Evolutionary conservation across 2,329 filamentous ascomycete species (phyloP), one percentile per base, ranked within the genome.

Genomic region (Tolypocladium guangdongense): DNA sequence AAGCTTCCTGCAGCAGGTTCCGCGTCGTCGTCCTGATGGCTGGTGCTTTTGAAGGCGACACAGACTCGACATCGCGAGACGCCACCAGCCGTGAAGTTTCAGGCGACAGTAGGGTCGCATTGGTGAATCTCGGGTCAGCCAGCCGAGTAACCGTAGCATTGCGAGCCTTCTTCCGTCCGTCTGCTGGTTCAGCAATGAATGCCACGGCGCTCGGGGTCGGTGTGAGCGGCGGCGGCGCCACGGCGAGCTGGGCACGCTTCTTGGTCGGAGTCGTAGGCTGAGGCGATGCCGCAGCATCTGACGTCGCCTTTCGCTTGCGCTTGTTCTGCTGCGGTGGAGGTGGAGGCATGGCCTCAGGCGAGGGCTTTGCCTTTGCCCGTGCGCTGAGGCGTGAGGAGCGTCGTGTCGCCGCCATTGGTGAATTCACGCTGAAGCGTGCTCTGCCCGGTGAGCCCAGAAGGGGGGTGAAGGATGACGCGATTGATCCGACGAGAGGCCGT

Each of bases 1-100:
- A 82, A 4, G 90, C 92, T 62, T 90, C 79, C 43, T 87, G 77
- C 2, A 97, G 78, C 18, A 96, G 70, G 50, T 80, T 88, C 20
- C 79, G 80, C 6, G 85, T 88, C n/a, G 86, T 87, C 1, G 78
- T 78, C 18, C 52, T 61, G 7, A 38, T 52, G 10, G 57, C 57
- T 4, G 59, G 59, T 58, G 54, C 63, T 62, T 71, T 80, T 58
- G 70, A 76, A 62, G 69, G 78, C 58, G 68, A 81, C 61, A 64
- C 71, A 37, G 58, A 71, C 66, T 67, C 68, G 63, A 77, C 57
- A 63, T 73, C 41, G 46, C 75, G 73, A n/a, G 72, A 74, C 12
- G 77, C 74, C 27, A 87, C 71, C 8, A 88, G 64, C 46, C 81
- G 77, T 3, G 83, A 86, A 3, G 85, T 84, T 63, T 84, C 79